Base-by-base conservation (phyloP, 495 filamentous ascomycete species). In the Lasiosphaeria ovina region DNA sequence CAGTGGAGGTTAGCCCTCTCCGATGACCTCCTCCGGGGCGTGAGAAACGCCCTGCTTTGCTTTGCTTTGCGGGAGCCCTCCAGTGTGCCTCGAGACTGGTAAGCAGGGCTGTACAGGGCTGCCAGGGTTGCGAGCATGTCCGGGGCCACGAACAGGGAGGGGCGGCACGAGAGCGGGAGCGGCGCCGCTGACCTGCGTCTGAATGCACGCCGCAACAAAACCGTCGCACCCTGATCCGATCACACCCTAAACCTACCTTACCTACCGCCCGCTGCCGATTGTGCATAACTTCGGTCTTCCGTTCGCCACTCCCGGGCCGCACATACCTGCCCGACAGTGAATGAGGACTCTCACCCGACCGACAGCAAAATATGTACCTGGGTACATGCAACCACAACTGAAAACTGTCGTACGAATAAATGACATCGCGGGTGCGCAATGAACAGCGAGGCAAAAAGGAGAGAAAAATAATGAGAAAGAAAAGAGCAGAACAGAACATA, bases 161-260 rank as follows among this genome's bases (percentile, higher is more conserved):
- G 16, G 11, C 54, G 63, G 63, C 59, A 70, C 35, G 63, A 66
- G 63, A 52, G 61, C 63, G 66, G 66, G 63, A 63, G 44, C 5
- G 31, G 34, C 44, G 66, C 24, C 44, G 59, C 48, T 36, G 35
- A 33, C 34, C 31, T 55, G 60, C 54, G 58, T 55, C 42, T 24
- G 24, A 24, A 24, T 24, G 24, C 24, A 24, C 24, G 24, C 24
- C 24, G 24, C 24, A 24, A 57, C 44, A 47, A 11, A 47, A 11
- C 12, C 44, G 12, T 47, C 44, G 6, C 44, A 47, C 44, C 12
- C 6, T n/a, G 44, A 47, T 47, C 44, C 2, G 44, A 4, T 47
- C 11, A n/a, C 51, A 33, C 34, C 44, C 11, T 2, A 47, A 11
- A 5, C 38, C 44, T n/a, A n/a, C 12, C 12, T n/a, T n/a, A 47